phyloP scores from a whole-genome alignment of 2,329 filamentous ascomycete genomes.

The Neofusicoccum ribis region DNA sequence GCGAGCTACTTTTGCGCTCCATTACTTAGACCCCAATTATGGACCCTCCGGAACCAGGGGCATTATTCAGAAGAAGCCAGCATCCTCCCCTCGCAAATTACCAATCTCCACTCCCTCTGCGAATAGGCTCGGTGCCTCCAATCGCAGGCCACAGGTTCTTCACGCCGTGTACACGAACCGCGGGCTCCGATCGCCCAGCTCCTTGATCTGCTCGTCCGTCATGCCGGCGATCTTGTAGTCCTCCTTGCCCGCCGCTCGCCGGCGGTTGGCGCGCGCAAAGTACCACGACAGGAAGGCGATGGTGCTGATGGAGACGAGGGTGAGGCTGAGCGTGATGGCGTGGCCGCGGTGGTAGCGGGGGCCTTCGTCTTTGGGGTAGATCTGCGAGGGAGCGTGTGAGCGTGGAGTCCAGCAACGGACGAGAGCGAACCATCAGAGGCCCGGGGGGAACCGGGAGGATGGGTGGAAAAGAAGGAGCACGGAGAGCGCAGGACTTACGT shows the following conservation, averaged over 20 bases:
- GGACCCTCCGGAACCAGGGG: too few relatives aligned
- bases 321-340: slow-evolving; percentile 53
- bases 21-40: too few relatives aligned
- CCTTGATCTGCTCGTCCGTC: slow-evolving; percentile 45
- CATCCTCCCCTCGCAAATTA: too few relatives aligned
- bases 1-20: too few relatives aligned
- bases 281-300: slow-evolving; percentile 42
- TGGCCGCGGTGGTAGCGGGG: slow-evolving; percentile 55
- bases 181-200: slow-evolving; percentile 48
- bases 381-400: slow-evolving; percentile 25
- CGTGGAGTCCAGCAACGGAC: too few relatives aligned
- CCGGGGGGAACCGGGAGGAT: too few relatives aligned
- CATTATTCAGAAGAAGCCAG: too few relatives aligned
- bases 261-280: slow-evolving; percentile 39
- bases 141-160: too few relatives aligned
- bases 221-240: slow-evolving; percentile 42
- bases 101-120: too few relatives aligned
- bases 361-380: slow-evolving; percentile 47
- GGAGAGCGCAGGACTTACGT: slow-evolving; percentile 49
- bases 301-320: slow-evolving; percentile 42
- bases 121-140: too few relatives aligned
- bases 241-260: slow-evolving; percentile 41
- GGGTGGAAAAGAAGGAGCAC: too few relatives aligned
- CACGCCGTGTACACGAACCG: slow-evolving; percentile 44
- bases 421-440: not conserved